Evolutionary conservation across 2,329 filamentous ascomycete genomes (phyloP).

Genomic region (Diplodia sapinea): DNA sequence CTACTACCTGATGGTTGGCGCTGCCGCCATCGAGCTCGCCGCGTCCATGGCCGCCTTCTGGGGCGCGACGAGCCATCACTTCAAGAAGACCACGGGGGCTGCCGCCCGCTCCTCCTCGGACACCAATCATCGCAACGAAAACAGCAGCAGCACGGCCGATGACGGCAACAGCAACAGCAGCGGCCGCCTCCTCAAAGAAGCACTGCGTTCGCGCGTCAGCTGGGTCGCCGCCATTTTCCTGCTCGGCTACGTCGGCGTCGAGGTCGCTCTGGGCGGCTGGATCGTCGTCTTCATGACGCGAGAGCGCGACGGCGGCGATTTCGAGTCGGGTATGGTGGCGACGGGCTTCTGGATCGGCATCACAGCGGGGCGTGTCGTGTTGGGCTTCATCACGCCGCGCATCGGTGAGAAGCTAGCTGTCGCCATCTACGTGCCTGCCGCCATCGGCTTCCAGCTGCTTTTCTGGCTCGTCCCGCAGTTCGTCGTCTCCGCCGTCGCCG

Average conservation of each 20-base stretch:
- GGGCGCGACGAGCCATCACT: conserved; percentile 63
- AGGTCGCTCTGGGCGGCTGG: conserved; percentile 80
- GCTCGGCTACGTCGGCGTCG: conserved; percentile 77
- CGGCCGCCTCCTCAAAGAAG: conserved; percentile 58
- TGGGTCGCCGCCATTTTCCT: conserved; percentile 77
- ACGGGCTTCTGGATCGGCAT: conserved; percentile 36
- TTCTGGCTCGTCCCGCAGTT: conserved; percentile 36
- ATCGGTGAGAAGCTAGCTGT: conserved; percentile 35
- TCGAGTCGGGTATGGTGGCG: conserved; percentile 33
- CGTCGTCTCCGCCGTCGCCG: conserved; percentile 33
- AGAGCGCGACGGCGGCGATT: conserved; percentile 59
- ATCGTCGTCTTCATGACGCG: conserved; percentile 87
- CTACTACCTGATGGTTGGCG: conserved; percentile 75
- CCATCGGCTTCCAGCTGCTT: conserved; percentile 34
- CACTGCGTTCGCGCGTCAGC: conserved; percentile 61
- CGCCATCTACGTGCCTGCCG: conserved; percentile 26
- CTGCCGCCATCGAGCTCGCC: conserved; percentile 62
- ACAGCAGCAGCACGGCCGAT: neutral
- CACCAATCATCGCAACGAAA: neutral
- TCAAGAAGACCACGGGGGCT: conserved; percentile 54
- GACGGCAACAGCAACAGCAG: conserved; percentile 34
- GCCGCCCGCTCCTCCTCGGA: neutral
- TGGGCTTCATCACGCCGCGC: conserved; percentile 34
- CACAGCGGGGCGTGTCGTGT: conserved; percentile 32
- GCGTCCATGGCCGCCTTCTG: conserved; percentile 66